Evolutionary conservation across 1,284 basidiomycete genomes (phyloP).

Genomic region (Irpex sp.): DNA sequence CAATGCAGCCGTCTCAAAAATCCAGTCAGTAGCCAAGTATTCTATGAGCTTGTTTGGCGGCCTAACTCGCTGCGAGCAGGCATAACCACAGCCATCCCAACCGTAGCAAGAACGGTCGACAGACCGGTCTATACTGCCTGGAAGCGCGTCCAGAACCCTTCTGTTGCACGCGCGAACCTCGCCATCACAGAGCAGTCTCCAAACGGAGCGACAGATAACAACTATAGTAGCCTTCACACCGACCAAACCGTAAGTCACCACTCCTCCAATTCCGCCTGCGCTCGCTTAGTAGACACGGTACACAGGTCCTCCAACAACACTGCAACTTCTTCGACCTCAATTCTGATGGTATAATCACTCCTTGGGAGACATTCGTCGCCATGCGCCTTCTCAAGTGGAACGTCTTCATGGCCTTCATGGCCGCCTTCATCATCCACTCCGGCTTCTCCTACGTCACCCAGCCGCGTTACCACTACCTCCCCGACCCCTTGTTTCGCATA

Average conservation of each 20-base stretch:
- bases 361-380: slow-evolving; percentile 40
- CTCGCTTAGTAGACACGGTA: neutral
- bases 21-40: too few species aligned
- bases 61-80: neutral
- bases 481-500: slow-evolving; percentile 43
- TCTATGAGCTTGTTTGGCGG: too few species aligned
- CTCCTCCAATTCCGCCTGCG: neutral
- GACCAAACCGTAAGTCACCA: slow-evolving; percentile 1
- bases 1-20: too few species aligned
- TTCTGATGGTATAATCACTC: slow-evolving; percentile 42
- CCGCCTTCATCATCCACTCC: slow-evolving; percentile 35
- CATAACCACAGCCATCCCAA: slow-evolving; percentile 7
- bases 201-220: slow-evolving; percentile 7
- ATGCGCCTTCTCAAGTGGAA: slow-evolving; percentile 42
- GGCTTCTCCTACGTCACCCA: slow-evolving; percentile 35
- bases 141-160: slow-evolving; percentile 10
- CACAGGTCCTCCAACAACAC: slow-evolving; percentile 38
- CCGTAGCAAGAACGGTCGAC: slow-evolving; percentile 4
- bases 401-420: slow-evolving; percentile 34
- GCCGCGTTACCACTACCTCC: slow-evolving; percentile 16
- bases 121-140: slow-evolving; percentile 4
- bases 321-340: slow-evolving; percentile 41
- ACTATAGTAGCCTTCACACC: slow-evolving; percentile 4
- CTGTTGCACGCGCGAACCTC: slow-evolving; percentile 12
- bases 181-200: slow-evolving; percentile 9